These are phyloP conservation scores for Nitzschia sp. DNA, from an alignment of 108 stramenopile species.

Conservation along the genomic window DNA sequence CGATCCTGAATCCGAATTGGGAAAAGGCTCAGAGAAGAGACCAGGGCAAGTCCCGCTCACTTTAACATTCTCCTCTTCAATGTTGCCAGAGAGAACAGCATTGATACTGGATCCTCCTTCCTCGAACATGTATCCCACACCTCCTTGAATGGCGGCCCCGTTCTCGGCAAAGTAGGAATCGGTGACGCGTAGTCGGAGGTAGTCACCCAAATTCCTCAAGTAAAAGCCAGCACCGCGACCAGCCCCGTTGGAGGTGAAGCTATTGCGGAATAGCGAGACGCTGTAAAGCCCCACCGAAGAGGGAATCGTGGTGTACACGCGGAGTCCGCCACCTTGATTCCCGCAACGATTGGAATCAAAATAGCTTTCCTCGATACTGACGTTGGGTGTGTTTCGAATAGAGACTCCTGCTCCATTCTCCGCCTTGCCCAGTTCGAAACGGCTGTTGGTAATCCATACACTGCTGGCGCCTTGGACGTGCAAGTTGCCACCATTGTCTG, in stretches of 20 bases:
- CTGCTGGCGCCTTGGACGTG: not conserved
- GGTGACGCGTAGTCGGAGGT: not conserved
- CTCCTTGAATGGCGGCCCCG: not conserved
- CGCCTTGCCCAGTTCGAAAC: not conserved
- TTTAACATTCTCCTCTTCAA: not conserved
- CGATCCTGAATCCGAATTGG: not conserved
- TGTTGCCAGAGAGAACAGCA: not conserved
- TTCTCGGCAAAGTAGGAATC: not conserved
- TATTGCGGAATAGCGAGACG: not conserved
- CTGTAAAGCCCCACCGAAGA: not conserved
- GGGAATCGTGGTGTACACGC: not conserved
- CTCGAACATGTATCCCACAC: not conserved
- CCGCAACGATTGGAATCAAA: not conserved
- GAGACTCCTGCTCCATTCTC: not conserved
- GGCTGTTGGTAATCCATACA: not conserved
- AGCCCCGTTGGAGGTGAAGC: not conserved
- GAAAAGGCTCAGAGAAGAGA: not conserved
- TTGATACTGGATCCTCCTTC: not conserved
- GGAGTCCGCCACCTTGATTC: not conserved
- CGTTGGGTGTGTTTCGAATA: not conserved
- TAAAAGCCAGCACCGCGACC: not conserved
- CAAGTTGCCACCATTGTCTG: not conserved
- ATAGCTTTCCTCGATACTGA: not conserved
- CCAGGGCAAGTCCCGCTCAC: not conserved
- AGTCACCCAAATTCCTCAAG: not conserved